Conservation (phyloP, 345 rosid genomes). For the Camelina hispida region DNA sequence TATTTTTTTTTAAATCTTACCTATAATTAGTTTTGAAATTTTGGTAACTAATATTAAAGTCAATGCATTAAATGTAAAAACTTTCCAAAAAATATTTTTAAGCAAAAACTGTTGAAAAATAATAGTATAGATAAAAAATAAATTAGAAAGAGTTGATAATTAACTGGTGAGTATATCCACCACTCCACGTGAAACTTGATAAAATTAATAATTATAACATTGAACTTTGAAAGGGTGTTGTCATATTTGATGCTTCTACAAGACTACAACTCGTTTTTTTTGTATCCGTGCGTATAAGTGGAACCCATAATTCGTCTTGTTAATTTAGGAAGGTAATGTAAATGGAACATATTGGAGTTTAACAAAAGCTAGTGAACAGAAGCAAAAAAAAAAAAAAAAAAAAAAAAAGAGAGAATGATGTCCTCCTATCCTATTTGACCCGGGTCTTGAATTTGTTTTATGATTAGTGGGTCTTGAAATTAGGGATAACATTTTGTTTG, state of each 20-base stretch:
- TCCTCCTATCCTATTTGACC: not conserved
- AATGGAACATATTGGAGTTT: not conserved
- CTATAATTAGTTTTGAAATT: too few species aligned
- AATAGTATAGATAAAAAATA: too few species aligned
- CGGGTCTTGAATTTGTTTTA: not conserved
- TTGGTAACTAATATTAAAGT: too few species aligned
- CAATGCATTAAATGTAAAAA: too few species aligned
- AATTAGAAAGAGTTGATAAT: not conserved
- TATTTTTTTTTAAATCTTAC: too few species aligned
- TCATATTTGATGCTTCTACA: constrained; percentile 14
- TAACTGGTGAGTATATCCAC: constrained; percentile 46
- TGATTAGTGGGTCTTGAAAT: too few species aligned
- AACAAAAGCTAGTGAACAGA: not conserved
- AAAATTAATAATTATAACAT: not conserved
- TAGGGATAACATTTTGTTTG: not conserved
- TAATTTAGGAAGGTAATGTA: not conserved
- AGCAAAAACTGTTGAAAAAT: too few species aligned
- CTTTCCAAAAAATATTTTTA: too few species aligned
- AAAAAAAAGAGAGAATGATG: too few species aligned
- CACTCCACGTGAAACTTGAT: constrained; percentile 35
- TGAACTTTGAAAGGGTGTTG: constrained; percentile 40
- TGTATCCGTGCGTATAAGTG: not conserved
- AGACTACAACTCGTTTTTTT: not conserved
- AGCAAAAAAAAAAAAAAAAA: too few species aligned
- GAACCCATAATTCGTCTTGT: constrained; percentile 1